Evolutionary conservation across 495 filamentous ascomycete genomes (phyloP).

Genomic region (Aspergillus hancockii): DNA sequence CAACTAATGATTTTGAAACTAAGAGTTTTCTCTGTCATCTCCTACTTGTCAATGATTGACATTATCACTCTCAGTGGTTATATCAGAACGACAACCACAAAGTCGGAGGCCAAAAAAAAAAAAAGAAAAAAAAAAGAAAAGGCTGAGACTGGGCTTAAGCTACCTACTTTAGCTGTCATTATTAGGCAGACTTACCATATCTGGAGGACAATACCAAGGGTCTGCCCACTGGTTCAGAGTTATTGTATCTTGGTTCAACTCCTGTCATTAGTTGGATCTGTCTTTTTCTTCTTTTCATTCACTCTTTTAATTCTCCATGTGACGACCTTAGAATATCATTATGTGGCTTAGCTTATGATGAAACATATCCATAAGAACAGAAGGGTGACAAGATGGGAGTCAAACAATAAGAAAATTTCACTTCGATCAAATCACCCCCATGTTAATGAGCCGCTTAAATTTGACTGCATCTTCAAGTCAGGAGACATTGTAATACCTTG

Average conservation of each 20-base stretch:
- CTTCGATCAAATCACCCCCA: neutral
- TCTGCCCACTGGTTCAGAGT: slow-evolving; percentile 2
- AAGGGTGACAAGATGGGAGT: too few relatives aligned
- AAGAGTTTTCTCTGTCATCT: neutral
- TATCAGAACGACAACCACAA: neutral
- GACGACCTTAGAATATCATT: too few relatives aligned
- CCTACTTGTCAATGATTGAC: neutral
- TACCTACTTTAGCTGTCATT: neutral
- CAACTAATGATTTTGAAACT: neutral
- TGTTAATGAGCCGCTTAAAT: neutral
- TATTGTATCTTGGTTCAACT: slow-evolving; percentile 15
- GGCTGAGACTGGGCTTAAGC: neutral
- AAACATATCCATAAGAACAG: too few relatives aligned
- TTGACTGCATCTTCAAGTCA: neutral
- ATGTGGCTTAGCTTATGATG: too few relatives aligned
- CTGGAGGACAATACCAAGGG: neutral
- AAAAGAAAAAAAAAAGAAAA: too few relatives aligned
- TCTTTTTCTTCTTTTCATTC: neutral
- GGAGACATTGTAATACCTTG: neutral
- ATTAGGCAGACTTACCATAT: slow-evolving; percentile 8
- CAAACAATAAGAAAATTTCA: neutral
- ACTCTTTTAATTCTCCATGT: neutral
- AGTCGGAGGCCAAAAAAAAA: neutral
- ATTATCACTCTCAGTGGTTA: neutral
- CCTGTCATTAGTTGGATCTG: slow-evolving; percentile 7